phyloP scores from a whole-genome alignment of 202 grass and related monocot genomes.

The Hordeum pubiflorum region DNA sequence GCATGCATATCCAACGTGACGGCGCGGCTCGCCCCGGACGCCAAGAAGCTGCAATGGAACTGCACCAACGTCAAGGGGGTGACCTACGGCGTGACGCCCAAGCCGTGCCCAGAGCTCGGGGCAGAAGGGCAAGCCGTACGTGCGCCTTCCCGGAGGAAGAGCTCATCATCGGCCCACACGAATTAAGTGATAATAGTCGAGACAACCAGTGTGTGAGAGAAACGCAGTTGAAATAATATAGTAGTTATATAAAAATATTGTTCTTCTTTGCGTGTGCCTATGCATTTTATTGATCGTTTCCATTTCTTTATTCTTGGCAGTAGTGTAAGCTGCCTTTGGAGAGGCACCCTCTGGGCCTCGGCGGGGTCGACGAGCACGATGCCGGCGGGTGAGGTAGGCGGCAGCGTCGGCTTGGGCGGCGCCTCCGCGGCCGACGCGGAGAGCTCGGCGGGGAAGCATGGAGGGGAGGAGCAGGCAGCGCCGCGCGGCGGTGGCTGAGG shows the following conservation, averaged over 20 bases:
- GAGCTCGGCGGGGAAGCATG: neutral
- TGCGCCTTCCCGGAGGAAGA: conserved; percentile 58
- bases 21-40: conserved; percentile 27
- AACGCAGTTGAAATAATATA: too few relatives aligned
- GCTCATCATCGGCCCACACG: conserved; percentile 28
- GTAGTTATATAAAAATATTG: too few relatives aligned
- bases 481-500: neutral
- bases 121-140: conserved; percentile 2
- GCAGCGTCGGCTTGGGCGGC: conserved; percentile 31
- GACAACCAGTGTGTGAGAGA: too few relatives aligned
- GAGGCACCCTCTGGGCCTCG: conserved; percentile 55
- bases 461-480: neutral
- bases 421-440: conserved; percentile 37
- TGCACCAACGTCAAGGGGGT: conserved; percentile 72
- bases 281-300: too few relatives aligned
- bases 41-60: conserved; percentile 75
- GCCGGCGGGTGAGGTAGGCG: conserved; percentile 34
- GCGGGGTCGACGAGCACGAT: conserved; percentile 64
- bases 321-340: too few relatives aligned
- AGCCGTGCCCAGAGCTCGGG: conserved; percentile 52
- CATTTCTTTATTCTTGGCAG: conserved; percentile 24
- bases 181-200: conserved; percentile 7
- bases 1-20: conserved; percentile 90
- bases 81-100: conserved; percentile 34
- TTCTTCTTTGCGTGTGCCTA: too few relatives aligned